Evolutionary conservation across 352 stramenopile species (phyloP), one percentile per base, ranked within the genome.

Genomic region (Phytophthora capsici): DNA sequence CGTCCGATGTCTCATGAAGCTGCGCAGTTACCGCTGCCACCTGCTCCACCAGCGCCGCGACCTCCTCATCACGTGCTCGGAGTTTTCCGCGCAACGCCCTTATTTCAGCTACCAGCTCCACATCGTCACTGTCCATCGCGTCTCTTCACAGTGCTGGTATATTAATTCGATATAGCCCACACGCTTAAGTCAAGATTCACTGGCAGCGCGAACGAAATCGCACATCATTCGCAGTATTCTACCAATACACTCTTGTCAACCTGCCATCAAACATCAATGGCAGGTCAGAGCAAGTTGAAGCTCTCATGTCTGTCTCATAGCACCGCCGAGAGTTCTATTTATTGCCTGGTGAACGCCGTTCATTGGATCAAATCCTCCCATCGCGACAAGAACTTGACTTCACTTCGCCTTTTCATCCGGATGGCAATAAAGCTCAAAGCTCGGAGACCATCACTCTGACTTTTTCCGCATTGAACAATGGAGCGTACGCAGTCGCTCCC

Each of bases 1-100:
- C 81, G 28, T 72, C 64, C 36, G 81, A 87, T 19, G 79, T 90
- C 58, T 88, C 79, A 9, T 60, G 73, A 17, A 91, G 61, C 25
- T 79, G 71, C 23, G 52, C 52, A 16, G 79, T 86, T 30, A 91
- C 59, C 17, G 55, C 50, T 14, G 45, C 17, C 40, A 90, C 52
- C 40, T 84, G 72, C 9, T 69, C 57, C 41, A 76, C 60, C 49
- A 92, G 50, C 32, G 75, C 30, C 4, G 38, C 32, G 3, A 73
- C 66, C 47, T 86, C 73, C 9, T 75, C 50, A 19, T 90, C 64
- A 14, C 67, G 75, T 19, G 52, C 69, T 8, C 34, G 56, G 34
- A 86, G 55, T 23, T 78, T 66, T 8, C 45, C 40, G 1, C 69
- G 81, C 34, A 87, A 47, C 28, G 61, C 46, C 14, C 41, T 38